Evolutionary conservation across 129 eudicot species (phyloP).

Genomic region (Chrysanthemum makinoi): DNA sequence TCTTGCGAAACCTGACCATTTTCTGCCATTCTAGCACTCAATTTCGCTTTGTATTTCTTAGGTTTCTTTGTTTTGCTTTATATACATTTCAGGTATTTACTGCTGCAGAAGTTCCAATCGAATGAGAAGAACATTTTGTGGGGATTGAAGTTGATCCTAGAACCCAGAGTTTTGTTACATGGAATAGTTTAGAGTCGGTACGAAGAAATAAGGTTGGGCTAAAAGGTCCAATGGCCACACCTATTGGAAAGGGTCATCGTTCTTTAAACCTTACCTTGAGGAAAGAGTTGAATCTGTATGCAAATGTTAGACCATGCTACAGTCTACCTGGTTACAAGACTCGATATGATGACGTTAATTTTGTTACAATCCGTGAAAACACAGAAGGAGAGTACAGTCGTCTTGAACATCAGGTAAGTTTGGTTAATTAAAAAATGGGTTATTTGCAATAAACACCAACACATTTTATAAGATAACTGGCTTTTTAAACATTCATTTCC

Average conservation of each 20-base stretch:
- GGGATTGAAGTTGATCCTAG: constrained; percentile 89
- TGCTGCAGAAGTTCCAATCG: constrained; percentile 85
- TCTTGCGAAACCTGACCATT: constrained; percentile 35
- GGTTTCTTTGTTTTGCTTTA: not conserved
- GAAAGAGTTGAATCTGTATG: constrained; percentile 88
- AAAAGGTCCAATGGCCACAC: constrained; percentile 99
- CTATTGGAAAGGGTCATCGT: constrained; percentile 98
- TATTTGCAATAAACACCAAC: too few relatives aligned
- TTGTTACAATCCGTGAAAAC: constrained; percentile 91
- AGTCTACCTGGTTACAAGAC: constrained; percentile 98
- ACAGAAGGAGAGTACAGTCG: constrained; percentile 99
- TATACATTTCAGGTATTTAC: constrained; percentile 55
- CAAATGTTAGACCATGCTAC: constrained; percentile 98
- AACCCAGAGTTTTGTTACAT: constrained; percentile 92
- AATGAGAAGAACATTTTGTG: constrained; percentile 98
- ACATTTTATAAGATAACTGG: too few relatives aligned
- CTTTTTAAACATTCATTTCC: too few relatives aligned
- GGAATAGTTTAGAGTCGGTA: constrained; percentile 98
- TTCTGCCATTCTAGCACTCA: constrained; percentile 50
- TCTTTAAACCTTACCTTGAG: constrained; percentile 94
- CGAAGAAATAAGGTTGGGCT: constrained; percentile 78
- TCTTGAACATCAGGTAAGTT: constrained; percentile 83
- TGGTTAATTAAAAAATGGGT: not conserved
- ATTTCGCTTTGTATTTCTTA: constrained; percentile 4
- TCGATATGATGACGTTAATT: constrained; percentile 87